These are phyloP conservation scores for Boletus reticuloceps DNA, from an alignment of 768 basidiomycete species.

Conservation along the genomic window DNA sequence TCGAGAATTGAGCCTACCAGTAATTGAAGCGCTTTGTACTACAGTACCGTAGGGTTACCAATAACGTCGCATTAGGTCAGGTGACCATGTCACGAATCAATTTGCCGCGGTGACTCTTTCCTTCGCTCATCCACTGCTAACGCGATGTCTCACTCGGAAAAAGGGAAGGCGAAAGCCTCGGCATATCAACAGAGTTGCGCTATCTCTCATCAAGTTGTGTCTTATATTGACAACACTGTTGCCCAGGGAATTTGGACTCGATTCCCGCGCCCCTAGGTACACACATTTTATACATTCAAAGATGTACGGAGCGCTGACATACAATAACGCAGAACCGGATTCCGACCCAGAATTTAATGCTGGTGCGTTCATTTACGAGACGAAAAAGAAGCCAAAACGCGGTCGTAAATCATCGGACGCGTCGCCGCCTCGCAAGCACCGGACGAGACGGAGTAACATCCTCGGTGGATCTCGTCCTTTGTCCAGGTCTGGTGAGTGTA, in stretches of 20 bases:
- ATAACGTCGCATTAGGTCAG: constrained; percentile 4
- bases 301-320: background rate
- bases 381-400: constrained; percentile 21
- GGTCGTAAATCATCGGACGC: constrained; percentile 12
- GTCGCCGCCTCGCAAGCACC: constrained; percentile 17
- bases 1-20: too few relatives aligned
- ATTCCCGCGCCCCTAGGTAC: constrained; percentile 37
- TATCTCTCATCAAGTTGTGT: background rate
- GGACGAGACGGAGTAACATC: constrained; percentile 11
- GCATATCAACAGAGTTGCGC: constrained; percentile 23
- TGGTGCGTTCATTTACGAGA: constrained; percentile 29
- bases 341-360: constrained; percentile 35
- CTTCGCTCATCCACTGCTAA: background rate
- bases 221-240: background rate
- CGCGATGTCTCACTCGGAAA: constrained; percentile 18
- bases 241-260: constrained; percentile 25
- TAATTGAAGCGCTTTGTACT: too few relatives aligned
- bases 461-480: constrained; percentile 3
- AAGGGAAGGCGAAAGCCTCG: constrained; percentile 10
- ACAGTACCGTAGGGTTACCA: too few relatives aligned
- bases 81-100: constrained; percentile 22
- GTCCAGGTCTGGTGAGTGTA: constrained; percentile 11
- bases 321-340: constrained; percentile 23
- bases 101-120: background rate
- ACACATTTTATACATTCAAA: background rate